These are phyloP conservation scores for Calocera cornea DNA, from an alignment of 768 basidiomycete genomes.

Conservation along the genomic window DNA sequence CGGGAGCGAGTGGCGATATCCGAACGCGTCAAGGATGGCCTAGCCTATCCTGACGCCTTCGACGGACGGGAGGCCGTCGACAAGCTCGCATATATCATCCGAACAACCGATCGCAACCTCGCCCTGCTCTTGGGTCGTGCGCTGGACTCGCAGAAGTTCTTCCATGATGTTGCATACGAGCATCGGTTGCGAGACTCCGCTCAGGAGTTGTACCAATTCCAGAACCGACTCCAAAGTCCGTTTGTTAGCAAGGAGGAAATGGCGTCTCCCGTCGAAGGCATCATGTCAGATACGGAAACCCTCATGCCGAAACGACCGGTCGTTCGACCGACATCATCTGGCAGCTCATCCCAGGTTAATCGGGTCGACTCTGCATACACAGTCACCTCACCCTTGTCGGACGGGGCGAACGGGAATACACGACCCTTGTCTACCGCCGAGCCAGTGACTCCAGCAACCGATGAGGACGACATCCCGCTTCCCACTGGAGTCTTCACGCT, in stretches of 20 bases:
- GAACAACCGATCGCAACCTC: conserved; percentile 92
- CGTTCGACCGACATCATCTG: conserved; percentile 10
- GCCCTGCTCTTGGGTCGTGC: conserved; percentile 91
- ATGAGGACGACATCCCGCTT: conserved; percentile 29
- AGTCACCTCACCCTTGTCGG: conserved; percentile 5
- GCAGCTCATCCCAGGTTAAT: not conserved
- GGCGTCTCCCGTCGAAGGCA: not conserved
- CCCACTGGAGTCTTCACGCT: conserved; percentile 94
- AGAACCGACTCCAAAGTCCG: conserved; percentile 65
- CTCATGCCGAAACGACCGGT: not conserved
- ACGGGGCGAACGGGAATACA: conserved; percentile 6
- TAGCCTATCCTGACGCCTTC: conserved; percentile 92
- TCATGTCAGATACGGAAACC: not conserved
- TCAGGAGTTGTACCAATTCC: conserved; percentile 86
- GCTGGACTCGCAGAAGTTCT: conserved; percentile 94
- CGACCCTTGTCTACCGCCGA: conserved; percentile 9
- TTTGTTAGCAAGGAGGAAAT: conserved; percentile 51
- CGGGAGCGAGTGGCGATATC: conserved; percentile 59
- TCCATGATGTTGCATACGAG: conserved; percentile 98
- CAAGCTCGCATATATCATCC: conserved; percentile 95
- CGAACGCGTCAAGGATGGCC: conserved; percentile 84
- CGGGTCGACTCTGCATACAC: conserved; percentile 1
- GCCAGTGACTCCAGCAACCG: conserved; percentile 14
- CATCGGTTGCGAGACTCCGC: conserved; percentile 83
- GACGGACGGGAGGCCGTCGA: conserved; percentile 96